phyloP scores from a whole-genome alignment of 2,329 filamentous ascomycete genomes.

The Pseudocercospora cruenta region DNA sequence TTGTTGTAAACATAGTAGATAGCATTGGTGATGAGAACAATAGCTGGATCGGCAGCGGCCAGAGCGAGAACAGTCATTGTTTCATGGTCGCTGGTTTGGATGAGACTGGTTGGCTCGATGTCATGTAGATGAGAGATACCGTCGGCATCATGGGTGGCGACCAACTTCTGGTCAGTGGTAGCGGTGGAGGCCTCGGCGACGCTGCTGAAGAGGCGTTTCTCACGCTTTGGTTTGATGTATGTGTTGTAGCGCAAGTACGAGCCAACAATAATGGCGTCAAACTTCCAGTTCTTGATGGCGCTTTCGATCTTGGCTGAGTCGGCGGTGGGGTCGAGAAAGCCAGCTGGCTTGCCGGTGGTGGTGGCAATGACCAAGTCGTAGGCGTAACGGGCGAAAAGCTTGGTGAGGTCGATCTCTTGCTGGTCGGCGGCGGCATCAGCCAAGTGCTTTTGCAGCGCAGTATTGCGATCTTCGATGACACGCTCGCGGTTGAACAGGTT shows the following conservation, averaged over 20 bases:
- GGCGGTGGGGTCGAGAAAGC: conserved; percentile 23
- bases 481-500: conserved; percentile 24
- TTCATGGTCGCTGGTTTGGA: conserved; percentile 9
- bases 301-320: conserved; percentile 12
- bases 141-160: neutral
- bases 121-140: neutral
- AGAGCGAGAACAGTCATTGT: conserved; percentile 24
- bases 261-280: conserved; percentile 27
- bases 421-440: conserved; percentile 5
- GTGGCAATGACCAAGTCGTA: conserved; percentile 30
- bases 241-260: conserved; percentile 31
- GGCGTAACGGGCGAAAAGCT: conserved; percentile 26
- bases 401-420: conserved; percentile 20
- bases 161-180: neutral
- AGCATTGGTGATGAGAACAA: conserved; percentile 21
- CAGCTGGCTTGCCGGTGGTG: conserved; percentile 26
- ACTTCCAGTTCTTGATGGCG: conserved; percentile 25
- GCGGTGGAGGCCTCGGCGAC: neutral
- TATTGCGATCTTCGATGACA: conserved; percentile 26
- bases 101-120: conserved; percentile 1
- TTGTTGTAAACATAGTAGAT: conserved; percentile 23
- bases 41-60: conserved; percentile 26
- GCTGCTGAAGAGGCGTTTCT: conserved; percentile 8
- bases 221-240: conserved; percentile 18
- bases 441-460: conserved; percentile 17